Evolutionary conservation across 345 rosid genomes (phyloP).

Genomic region (Stellera chamaejasme): DNA sequence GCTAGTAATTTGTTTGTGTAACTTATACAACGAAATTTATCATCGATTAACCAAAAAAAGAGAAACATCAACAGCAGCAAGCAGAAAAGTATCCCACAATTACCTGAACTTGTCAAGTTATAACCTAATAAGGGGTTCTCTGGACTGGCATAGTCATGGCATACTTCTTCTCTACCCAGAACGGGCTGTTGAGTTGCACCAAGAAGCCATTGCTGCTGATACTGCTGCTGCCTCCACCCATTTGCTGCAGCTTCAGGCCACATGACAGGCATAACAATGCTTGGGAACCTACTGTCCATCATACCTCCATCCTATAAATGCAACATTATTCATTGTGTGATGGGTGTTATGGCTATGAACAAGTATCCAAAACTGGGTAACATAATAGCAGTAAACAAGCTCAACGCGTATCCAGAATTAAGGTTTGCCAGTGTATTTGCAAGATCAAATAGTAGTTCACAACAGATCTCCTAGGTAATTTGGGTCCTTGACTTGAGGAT

Average conservation of each 20-base stretch:
- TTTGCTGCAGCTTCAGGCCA: conserved; percentile 55
- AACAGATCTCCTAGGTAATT: no score
- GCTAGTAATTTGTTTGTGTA: not conserved
- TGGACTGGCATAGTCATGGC: conserved; percentile 33
- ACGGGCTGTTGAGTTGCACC: conserved; percentile 51
- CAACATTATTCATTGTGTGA: not conserved
- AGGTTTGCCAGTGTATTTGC: not conserved
- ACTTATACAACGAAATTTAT: not conserved
- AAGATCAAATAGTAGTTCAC: not conserved
- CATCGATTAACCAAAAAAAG: no score
- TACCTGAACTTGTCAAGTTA: conserved; percentile 67
- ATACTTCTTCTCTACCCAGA: conserved; percentile 71
- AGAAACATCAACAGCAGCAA: no score
- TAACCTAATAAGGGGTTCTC: conserved; percentile 61
- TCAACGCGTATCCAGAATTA: not conserved
- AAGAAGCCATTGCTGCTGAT: conserved; percentile 59
- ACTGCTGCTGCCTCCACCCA: conserved; percentile 54
- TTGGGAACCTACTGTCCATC: conserved; percentile 51
- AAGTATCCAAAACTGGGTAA: no score
- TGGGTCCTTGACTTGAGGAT: no score
- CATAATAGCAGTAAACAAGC: not conserved
- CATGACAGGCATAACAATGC: conserved; percentile 50
- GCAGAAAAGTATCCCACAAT: not conserved
- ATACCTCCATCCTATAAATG: conserved; percentile 48
- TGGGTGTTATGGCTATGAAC: no score